Conservation (phyloP, 352 stramenopile genomes). For the Globisporangium paroecandrum region DNA sequence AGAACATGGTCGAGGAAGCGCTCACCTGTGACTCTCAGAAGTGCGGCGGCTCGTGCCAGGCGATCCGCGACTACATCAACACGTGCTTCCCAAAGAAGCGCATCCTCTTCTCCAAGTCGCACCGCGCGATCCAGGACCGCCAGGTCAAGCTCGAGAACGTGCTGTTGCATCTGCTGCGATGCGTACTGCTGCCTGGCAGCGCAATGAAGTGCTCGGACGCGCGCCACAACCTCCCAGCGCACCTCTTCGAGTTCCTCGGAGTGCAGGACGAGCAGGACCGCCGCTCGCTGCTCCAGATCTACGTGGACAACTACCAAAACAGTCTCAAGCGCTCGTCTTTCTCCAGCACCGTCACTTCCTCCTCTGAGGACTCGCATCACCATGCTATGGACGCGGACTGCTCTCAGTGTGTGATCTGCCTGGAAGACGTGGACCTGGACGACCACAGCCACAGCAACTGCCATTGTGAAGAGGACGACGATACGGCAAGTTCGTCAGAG, state of each 20-base stretch:
- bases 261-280: constrained; percentile 46
- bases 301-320: constrained; percentile 54
- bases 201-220: constrained; percentile 66
- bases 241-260: constrained; percentile 59
- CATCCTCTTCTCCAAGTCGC: constrained; percentile 31
- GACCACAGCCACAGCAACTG: constrained; percentile 8
- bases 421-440: constrained; percentile 17
- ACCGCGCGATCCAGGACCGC: constrained; percentile 32
- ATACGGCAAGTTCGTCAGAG: constrained; percentile 1
- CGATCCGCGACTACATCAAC: constrained; percentile 57
- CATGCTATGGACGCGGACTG: not conserved
- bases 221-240: constrained; percentile 39
- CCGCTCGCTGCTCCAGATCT: constrained; percentile 66
- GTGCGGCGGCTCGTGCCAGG: constrained; percentile 63
- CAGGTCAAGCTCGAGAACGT: constrained; percentile 61
- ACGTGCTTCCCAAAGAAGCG: constrained; percentile 64
- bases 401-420: constrained; percentile 18
- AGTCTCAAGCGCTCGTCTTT: constrained; percentile 27
- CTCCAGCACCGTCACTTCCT: constrained; percentile 2
- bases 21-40: constrained; percentile 54
- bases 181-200: constrained; percentile 56
- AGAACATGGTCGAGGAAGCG: constrained; percentile 38
- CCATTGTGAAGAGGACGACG: constrained; percentile 1
- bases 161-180: constrained; percentile 60
- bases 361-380: constrained; percentile 14